Evolutionary conservation across 345 rosid species (phyloP).

Genomic region (Gossypium longicalyx): DNA sequence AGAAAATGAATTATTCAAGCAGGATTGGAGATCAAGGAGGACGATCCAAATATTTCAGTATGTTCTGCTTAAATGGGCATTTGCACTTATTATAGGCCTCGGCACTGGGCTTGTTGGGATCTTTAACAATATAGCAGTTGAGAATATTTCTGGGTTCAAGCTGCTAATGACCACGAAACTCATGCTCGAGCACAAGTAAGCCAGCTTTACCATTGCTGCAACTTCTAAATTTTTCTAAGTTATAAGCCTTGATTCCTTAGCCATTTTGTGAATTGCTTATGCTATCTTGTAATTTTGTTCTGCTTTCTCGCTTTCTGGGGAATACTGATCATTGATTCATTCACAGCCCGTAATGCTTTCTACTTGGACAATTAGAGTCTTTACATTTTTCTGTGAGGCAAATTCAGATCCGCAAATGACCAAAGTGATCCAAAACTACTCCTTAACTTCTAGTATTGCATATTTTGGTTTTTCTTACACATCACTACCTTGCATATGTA

Average conservation of each 20-base stretch:
- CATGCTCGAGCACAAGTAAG: slow-evolving; percentile 31
- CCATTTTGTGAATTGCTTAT: neutral
- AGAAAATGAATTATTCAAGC: slow-evolving; percentile 31
- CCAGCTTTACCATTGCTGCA: neutral
- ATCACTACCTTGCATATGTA: neutral
- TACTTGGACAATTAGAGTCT: neutral
- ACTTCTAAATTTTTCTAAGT: neutral
- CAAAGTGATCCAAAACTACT: neutral
- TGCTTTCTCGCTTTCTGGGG: neutral
- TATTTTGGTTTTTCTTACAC: neutral
- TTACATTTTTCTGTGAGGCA: neutral
- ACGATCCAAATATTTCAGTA: slow-evolving; percentile 41
- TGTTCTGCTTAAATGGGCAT: slow-evolving; percentile 39
- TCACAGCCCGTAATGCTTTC: neutral
- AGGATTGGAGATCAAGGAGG: slow-evolving; percentile 44
- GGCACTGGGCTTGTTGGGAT: slow-evolving; percentile 34
- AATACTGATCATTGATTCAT: neutral
- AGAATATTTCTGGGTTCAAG: slow-evolving; percentile 44
- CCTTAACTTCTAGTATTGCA: neutral
- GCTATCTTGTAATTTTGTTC: neutral
- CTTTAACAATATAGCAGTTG: slow-evolving; percentile 36
- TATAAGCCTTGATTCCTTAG: neutral
- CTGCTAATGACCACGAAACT: slow-evolving; percentile 29
- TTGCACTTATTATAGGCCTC: slow-evolving; percentile 32
- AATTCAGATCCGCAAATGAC: neutral